phyloP scores from a whole-genome alignment of 2,329 filamentous ascomycete genomes.

The Penicillium sp. region DNA sequence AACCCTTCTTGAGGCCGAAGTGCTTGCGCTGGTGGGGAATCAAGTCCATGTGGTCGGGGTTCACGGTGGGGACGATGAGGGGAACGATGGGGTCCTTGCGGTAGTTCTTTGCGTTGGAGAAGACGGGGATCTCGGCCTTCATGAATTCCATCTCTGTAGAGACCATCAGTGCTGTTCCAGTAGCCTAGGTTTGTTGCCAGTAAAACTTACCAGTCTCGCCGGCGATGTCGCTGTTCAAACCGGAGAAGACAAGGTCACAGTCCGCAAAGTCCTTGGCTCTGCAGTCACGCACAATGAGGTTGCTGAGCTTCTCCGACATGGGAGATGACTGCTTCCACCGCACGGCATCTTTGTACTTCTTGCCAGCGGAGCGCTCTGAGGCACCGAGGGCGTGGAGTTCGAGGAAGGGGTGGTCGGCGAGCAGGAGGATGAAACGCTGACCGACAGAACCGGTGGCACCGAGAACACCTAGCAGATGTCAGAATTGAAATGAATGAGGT shows the following conservation, averaged over 20 bases:
- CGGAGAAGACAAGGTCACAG: conserved; percentile 91
- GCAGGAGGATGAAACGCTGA: conserved; percentile 90
- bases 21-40: conserved; percentile 84
- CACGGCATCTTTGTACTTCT: conserved; percentile 92
- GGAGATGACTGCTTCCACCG: conserved; percentile 89
- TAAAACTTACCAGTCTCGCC: conserved; percentile 74
- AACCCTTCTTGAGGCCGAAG: conserved; percentile 74
- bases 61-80: conserved; percentile 92
- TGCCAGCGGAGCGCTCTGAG: conserved; percentile 83
- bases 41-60: conserved; percentile 80
- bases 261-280: conserved; percentile 78
- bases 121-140: conserved; percentile 82
- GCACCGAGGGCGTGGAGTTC: conserved; percentile 86
- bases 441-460: conserved; percentile 93
- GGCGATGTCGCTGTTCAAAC: conserved; percentile 88
- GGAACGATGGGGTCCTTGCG: conserved; percentile 86
- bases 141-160: conserved; percentile 81
- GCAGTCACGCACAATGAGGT: conserved; percentile 84
- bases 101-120: conserved; percentile 98
- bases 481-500: conserved; percentile 10
- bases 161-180: background rate
- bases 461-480: conserved; percentile 62
- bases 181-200: conserved; percentile 23
- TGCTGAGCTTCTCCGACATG: conserved; percentile 73
- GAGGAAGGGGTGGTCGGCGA: conserved; percentile 84